phyloP scores from a whole-genome alignment of 345 rosid genomes.

The Iberis pinnata region DNA sequence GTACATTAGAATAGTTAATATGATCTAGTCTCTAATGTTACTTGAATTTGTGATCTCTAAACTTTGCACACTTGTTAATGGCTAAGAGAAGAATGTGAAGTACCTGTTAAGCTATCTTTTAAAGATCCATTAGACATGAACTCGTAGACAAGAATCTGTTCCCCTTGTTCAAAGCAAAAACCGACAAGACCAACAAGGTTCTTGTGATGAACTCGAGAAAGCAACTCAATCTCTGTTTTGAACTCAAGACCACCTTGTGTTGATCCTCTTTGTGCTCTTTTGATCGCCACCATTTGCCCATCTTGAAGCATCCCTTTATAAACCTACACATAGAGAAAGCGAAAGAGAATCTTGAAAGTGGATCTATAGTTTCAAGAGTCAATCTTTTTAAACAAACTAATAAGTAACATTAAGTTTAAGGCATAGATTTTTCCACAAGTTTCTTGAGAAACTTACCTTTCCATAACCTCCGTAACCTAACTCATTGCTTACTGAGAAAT shows the following conservation, averaged over 20 bases:
- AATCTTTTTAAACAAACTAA: no score
- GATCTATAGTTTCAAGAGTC: no score
- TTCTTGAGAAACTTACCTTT: no score
- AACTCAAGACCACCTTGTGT: slow-evolving; percentile 90
- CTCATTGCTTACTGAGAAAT: slow-evolving; percentile 65
- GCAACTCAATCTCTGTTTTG: slow-evolving; percentile 94
- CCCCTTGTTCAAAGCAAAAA: slow-evolving; percentile 84
- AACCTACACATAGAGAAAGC: slow-evolving; percentile 41
- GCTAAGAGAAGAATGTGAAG: not conserved
- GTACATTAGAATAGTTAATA: no score
- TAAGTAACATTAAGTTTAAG: no score
- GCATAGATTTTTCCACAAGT: no score
- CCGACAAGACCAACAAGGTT: slow-evolving; percentile 88
- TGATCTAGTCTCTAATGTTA: no score
- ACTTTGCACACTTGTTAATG: no score
- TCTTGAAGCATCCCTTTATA: slow-evolving; percentile 75
- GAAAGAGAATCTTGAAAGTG: no score
- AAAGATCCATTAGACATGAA: slow-evolving; percentile 81
- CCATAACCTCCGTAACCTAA: slow-evolving; percentile 96
- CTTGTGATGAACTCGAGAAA: slow-evolving; percentile 91
- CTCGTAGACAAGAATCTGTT: slow-evolving; percentile 86
- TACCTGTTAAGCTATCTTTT: slow-evolving; percentile 73
- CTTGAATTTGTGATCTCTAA: no score
- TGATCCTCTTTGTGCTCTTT: slow-evolving; percentile 89
- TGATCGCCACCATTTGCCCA: slow-evolving; percentile 71